These are phyloP conservation scores for Linaria vulgaris DNA, from an alignment of 257 asterid species.

Conservation along the genomic window DNA sequence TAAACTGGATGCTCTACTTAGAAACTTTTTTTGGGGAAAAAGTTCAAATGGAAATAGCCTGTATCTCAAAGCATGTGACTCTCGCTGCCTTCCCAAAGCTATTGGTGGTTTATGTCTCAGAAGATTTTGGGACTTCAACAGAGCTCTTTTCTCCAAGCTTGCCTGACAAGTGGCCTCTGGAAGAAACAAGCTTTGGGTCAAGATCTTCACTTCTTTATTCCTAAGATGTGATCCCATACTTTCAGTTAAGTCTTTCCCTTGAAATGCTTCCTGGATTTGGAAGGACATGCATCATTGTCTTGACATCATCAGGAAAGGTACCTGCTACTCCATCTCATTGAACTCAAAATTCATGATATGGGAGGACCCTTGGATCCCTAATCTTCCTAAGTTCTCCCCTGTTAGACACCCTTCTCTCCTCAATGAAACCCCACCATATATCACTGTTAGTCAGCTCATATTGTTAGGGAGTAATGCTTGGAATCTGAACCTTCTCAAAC, in stretches of 20 bases:
- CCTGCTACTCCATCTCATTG: too few relatives aligned
- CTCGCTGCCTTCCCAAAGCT: background rate
- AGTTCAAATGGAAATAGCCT: background rate
- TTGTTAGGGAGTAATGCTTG: background rate
- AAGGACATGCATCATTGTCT: background rate
- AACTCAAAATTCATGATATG: background rate
- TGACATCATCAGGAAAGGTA: background rate
- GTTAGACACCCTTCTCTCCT: accelerated
- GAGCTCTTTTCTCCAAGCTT: too few relatives aligned
- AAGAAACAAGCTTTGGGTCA: background rate
- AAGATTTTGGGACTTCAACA: background rate
- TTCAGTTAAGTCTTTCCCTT: accelerated
- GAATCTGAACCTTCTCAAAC: background rate
- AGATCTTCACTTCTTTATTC: too few relatives aligned
- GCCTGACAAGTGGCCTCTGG: too few relatives aligned
- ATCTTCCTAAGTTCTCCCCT: too few relatives aligned
- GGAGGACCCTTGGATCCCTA: background rate
- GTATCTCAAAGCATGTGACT: background rate
- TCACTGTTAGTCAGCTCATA: background rate
- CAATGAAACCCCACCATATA: background rate
- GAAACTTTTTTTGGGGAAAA: background rate
- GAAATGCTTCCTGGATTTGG: background rate
- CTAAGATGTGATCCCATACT: too few relatives aligned
- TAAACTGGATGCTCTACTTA: background rate
- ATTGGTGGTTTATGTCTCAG: background rate